Conservation (phyloP, 2,329 filamentous ascomycete genomes). For the Cordyceps cicadae region DNA sequence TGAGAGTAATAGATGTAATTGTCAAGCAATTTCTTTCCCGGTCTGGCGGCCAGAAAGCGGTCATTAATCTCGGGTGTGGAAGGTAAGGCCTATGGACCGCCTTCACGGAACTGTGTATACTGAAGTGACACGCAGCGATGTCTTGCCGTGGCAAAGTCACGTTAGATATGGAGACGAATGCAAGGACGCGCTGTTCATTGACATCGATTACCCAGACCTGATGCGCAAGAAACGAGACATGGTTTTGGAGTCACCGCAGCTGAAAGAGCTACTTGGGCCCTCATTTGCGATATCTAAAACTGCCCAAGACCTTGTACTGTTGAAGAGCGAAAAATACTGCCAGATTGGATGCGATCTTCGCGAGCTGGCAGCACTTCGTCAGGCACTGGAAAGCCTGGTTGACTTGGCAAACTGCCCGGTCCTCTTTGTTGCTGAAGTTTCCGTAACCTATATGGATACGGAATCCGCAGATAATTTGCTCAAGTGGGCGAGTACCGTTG, state of each 20-base stretch:
- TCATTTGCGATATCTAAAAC: conserved; percentile 26
- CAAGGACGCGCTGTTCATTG: conserved; percentile 59
- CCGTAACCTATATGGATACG: conserved; percentile 81
- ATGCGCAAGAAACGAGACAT: conserved; percentile 65
- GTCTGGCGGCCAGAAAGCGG: conserved; percentile 54
- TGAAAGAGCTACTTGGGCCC: conserved; percentile 33
- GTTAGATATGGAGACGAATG: conserved; percentile 54
- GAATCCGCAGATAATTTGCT: conserved; percentile 66
- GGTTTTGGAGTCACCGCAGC: conserved; percentile 54
- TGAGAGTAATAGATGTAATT: conserved; percentile 70
- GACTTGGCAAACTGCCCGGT: conserved; percentile 52
- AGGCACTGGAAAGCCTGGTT: conserved; percentile 49
- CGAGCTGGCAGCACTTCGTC: conserved; percentile 53
- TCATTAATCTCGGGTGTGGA: conserved; percentile 82
- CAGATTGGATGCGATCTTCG: conserved; percentile 77
- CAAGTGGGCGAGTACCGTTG: conserved; percentile 64
- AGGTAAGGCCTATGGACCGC: conserved; percentile 52
- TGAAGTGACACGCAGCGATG: conserved; percentile 52
- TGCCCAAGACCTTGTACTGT: conserved; percentile 40
- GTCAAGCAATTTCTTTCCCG: conserved; percentile 64
- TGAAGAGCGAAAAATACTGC: conserved; percentile 62
- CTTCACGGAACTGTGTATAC: background rate
- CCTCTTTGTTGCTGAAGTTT: conserved; percentile 82
- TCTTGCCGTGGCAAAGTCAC: conserved; percentile 77
- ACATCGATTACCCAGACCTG: conserved; percentile 77